Evolutionary conservation across 257 asterid species (phyloP).

Genomic region (Solanum corneliomulleri): DNA sequence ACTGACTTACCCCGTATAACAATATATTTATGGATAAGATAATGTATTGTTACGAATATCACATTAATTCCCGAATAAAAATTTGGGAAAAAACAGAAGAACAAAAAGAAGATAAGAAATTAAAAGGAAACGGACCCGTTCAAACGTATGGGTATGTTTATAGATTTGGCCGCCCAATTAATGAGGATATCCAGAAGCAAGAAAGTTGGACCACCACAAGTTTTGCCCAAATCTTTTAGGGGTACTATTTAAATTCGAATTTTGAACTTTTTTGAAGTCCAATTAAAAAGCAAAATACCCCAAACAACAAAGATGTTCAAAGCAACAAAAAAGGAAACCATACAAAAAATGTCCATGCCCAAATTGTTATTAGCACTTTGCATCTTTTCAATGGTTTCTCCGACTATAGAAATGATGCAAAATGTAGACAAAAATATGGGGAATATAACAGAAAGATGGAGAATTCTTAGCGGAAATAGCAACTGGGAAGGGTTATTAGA

Average conservation of each 20-base stretch:
- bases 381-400: background rate
- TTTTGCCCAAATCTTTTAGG: background rate
- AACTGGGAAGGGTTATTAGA: conserved; percentile 35
- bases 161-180: background rate
- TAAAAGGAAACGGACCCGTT: background rate
- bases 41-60: background rate
- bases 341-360: background rate
- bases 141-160: background rate
- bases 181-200: background rate
- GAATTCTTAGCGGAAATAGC: conserved; percentile 28
- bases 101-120: no score
- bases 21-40: background rate
- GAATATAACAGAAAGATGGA: conserved; percentile 36
- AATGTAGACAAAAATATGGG: background rate
- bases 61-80: background rate
- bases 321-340: background rate
- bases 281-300: background rate
- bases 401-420: background rate
- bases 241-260: background rate
- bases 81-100: no score
- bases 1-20: background rate
- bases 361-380: background rate
- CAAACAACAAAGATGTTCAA: background rate
- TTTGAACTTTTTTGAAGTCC: background rate
- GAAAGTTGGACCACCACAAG: background rate